Conservation (phyloP, 2,329 filamentous ascomycete genomes). For the Cyphellophora europaea region DNA sequence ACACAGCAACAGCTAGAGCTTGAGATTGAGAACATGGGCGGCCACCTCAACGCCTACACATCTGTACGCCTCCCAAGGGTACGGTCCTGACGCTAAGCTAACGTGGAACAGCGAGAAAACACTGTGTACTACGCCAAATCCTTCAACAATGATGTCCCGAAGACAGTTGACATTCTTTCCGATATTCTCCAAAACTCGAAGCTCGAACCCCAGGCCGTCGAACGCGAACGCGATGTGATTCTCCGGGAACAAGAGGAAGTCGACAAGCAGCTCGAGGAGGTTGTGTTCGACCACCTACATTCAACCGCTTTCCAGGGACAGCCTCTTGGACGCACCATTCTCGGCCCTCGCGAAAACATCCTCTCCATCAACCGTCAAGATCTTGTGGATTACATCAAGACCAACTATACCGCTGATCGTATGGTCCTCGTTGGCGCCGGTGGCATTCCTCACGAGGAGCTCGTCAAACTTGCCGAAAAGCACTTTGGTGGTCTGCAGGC, state of each 20-base stretch:
- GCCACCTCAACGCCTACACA: conserved; percentile 98
- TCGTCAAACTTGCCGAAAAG: conserved; percentile 94
- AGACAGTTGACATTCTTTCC: conserved; percentile 94
- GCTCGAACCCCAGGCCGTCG: conserved; percentile 84
- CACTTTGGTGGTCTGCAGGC: conserved; percentile 75
- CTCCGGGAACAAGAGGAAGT: conserved; percentile 98
- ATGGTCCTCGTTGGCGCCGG: conserved; percentile 97
- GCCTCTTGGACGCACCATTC: conserved; percentile 92
- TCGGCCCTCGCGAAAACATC: conserved; percentile 97
- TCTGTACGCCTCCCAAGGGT: conserved; percentile 56
- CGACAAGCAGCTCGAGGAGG: conserved; percentile 99
- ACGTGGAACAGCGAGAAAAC: conserved; percentile 70
- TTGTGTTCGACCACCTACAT: conserved; percentile 98
- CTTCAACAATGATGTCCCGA: conserved; percentile 94
- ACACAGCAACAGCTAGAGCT: conserved; percentile 96
- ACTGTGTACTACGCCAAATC: conserved; percentile 99
- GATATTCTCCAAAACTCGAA: conserved; percentile 99
- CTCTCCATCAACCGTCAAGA: conserved; percentile 88
- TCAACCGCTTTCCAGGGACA: conserved; percentile 96
- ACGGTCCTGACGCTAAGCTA: conserved; percentile 7
- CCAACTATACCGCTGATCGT: conserved; percentile 98
- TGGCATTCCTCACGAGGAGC: conserved; percentile 84
- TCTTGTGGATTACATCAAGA: conserved; percentile 94
- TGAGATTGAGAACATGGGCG: conserved; percentile 99
- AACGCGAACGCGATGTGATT: conserved; percentile 98